A percentile compares a stretch with the other conserved stretches of the same genome.
Evolutionary conservation across 2,329 filamentous ascomycete genomes (phyloP).

Genomic region (Fusarium brevicatenulatum): DNA sequence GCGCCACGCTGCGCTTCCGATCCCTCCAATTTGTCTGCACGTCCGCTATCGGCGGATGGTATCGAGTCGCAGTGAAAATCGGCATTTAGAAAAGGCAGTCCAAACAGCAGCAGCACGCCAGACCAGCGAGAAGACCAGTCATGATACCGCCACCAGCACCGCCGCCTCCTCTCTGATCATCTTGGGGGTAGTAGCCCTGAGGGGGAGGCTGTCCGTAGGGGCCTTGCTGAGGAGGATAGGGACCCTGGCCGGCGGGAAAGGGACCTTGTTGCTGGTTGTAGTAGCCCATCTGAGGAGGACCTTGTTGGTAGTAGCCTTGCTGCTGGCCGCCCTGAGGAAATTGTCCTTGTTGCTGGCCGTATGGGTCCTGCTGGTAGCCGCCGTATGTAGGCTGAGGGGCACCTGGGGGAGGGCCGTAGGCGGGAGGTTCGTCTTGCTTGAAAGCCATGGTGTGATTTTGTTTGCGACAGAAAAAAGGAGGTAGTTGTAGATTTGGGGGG

Average conservation of each 20-base stretch:
- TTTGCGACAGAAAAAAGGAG: slow-evolving; percentile 11
- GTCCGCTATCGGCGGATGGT: neutral
- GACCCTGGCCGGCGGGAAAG: slow-evolving; percentile 49
- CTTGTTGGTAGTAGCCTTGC: slow-evolving; percentile 45
- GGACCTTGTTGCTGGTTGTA: slow-evolving; percentile 48
- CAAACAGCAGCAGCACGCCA: slow-evolving; percentile 69
- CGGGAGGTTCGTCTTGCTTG: slow-evolving; percentile 62
- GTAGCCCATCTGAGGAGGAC: slow-evolving; percentile 46
- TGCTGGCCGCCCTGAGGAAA: slow-evolving; percentile 38
- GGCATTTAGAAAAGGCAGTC: slow-evolving; percentile 63
- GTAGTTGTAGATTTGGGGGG: neutral
- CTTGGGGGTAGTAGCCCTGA: slow-evolving; percentile 51
- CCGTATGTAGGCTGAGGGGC: slow-evolving; percentile 58
- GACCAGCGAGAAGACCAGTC: slow-evolving; percentile 59
- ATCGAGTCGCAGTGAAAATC: slow-evolving; percentile 13
- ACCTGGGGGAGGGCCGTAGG: slow-evolving; percentile 55
- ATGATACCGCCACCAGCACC: slow-evolving; percentile 49
- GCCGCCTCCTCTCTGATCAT: slow-evolving; percentile 46
- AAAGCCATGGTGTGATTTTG: slow-evolving; percentile 40
- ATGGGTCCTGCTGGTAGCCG: slow-evolving; percentile 51
- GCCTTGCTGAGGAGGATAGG: slow-evolving; percentile 51
- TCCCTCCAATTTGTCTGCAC: neutral
- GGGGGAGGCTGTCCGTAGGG: slow-evolving; percentile 50
- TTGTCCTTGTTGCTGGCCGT: slow-evolving; percentile 37
- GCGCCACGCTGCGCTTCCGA: slow-evolving; percentile 23